Conservation (phyloP, 495 filamentous ascomycete genomes). For the Bathelium albidoporum region DNA sequence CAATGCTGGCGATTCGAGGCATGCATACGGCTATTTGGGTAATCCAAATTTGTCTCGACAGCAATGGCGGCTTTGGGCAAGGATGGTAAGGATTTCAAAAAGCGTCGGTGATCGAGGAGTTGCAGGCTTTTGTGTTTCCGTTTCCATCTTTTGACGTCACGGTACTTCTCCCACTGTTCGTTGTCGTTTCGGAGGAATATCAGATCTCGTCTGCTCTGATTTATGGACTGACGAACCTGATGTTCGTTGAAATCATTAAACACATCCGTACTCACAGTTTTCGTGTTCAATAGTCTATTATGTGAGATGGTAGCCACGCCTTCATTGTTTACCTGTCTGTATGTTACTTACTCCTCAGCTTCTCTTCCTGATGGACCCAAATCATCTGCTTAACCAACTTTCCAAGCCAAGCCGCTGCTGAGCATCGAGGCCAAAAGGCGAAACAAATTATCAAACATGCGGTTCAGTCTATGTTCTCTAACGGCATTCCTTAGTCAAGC, state of each 20-base stretch:
- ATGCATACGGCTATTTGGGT: neutral
- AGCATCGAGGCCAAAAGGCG: neutral
- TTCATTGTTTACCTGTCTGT: neutral
- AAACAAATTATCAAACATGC: too few relatives aligned
- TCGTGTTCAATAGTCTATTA: neutral
- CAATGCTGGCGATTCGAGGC: neutral
- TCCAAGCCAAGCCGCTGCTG: neutral
- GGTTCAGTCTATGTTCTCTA: too few relatives aligned
- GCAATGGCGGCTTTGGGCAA: neutral
- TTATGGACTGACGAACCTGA: neutral
- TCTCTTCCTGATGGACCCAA: neutral
- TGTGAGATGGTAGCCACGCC: neutral
- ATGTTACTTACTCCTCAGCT: neutral
- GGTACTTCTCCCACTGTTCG: neutral
- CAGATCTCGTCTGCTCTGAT: neutral
- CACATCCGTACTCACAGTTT: neutral
- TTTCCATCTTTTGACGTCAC: neutral
- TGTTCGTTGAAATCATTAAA: neutral
- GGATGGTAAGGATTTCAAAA: neutral
- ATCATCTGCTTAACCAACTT: neutral
- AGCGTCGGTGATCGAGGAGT: slow-evolving; percentile 1
- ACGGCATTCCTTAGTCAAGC: neutral
- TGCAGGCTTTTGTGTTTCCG: neutral
- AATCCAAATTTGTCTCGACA: neutral
- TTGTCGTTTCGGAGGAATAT: neutral